These are phyloP conservation scores for Debaryomyces udenii DNA, from an alignment of 1,139 yeast species.

Conservation along the genomic window DNA sequence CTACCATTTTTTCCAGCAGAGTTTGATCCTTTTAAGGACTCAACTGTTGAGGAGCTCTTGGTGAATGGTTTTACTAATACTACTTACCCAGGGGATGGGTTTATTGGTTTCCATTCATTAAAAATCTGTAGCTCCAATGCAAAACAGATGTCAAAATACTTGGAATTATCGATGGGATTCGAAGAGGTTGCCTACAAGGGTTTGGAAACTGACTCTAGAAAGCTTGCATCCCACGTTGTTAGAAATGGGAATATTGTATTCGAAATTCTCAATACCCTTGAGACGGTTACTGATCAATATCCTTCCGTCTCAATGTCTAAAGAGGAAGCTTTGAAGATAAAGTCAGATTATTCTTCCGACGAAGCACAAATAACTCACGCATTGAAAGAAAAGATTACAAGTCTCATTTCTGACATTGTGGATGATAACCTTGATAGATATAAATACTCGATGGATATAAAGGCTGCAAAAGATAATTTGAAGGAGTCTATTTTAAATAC, in stretches of 20 bases:
- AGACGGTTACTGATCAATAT: conserved; percentile 22
- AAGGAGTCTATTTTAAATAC: conserved; percentile 21
- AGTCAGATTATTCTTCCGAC: conserved; percentile 6
- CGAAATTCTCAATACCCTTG: conserved; percentile 43
- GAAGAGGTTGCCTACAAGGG: conserved; percentile 62
- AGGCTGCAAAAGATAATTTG: conserved; percentile 15
- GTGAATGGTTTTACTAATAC: conserved; percentile 24
- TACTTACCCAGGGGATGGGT: conserved; percentile 34
- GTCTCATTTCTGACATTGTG: conserved; percentile 23
- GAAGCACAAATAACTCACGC: conserved; percentile 14
- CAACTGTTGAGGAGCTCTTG: conserved; percentile 26
- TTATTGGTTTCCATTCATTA: conserved; percentile 35
- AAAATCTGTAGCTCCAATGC: conserved; percentile 58
- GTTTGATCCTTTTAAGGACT: conserved; percentile 23
- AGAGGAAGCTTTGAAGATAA: conserved; percentile 16
- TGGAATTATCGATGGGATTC: conserved; percentile 64
- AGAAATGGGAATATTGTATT: conserved; percentile 58
- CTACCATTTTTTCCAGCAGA: conserved; percentile 29
- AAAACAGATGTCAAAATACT: conserved; percentile 59
- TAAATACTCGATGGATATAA: conserved; percentile 7
- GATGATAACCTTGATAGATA: conserved; percentile 20
- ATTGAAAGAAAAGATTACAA: conserved; percentile 21
- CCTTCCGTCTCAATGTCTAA: conserved; percentile 19
- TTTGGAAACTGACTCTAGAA: conserved; percentile 66
- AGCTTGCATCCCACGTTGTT: conserved; percentile 62